Evolutionary conservation across 2,329 filamentous ascomycete species (phyloP).

Genomic region (Trichoderma sp.): DNA sequence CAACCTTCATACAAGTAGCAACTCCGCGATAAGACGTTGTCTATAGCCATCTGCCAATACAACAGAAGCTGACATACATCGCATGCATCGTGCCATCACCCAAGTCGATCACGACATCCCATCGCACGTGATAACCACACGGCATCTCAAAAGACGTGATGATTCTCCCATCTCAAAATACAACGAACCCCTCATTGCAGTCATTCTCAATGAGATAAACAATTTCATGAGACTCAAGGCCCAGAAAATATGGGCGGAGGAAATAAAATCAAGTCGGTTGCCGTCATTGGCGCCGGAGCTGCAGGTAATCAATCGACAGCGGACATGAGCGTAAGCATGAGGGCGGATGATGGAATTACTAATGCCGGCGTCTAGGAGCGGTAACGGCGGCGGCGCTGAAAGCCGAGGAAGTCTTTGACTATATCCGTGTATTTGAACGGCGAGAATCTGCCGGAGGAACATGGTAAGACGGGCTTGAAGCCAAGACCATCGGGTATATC

Average conservation of each 20-base stretch:
- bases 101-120: constrained; percentile 27
- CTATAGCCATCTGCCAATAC: constrained; percentile 17
- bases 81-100: constrained; percentile 21
- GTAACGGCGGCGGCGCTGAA: constrained; percentile 51
- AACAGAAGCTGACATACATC: constrained; percentile 15
- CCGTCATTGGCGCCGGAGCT: constrained; percentile 28
- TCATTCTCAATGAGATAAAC: background rate
- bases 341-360: constrained; percentile 11
- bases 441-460: constrained; percentile 49
- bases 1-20: background rate
- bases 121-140: constrained; percentile 25
- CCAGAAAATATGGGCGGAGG: constrained; percentile 23
- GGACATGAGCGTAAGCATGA: background rate
- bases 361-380: constrained; percentile 43
- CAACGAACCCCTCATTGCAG: background rate
- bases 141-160: background rate
- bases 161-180: background rate
- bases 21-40: constrained; percentile 14
- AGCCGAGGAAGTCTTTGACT: constrained; percentile 48
- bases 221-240: background rate
- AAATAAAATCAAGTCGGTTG: constrained; percentile 27
- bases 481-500: background rate
- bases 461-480: constrained; percentile 40
- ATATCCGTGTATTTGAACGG: constrained; percentile 48
- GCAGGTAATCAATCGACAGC: constrained; percentile 15